Base-by-base conservation (phyloP, 768 basidiomycete genomes). In the Russula virescens region DNA sequence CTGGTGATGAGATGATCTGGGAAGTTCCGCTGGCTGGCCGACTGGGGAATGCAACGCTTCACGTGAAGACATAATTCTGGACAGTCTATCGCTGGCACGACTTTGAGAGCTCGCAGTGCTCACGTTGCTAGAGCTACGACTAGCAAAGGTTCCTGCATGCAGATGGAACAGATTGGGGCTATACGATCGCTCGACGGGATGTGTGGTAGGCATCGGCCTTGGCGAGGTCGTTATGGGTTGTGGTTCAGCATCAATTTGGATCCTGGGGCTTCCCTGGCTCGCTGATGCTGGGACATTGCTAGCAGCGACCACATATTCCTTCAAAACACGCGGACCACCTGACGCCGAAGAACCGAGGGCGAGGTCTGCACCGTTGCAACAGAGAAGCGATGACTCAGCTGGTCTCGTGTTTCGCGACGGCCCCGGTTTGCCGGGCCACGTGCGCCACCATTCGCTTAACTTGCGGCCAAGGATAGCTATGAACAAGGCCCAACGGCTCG, bases 81-180 rank as follows among this genome's bases (percentile, higher is more conserved):
- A 56, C 18, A 50, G 55, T 40, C 61, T 62, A 23, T 58, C 55
- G 38, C 56, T 52, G 35, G 62, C 45, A 28, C 53, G 53, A 5
- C 62, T 63, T 5, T 31, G 56, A 7, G 11, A 31, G 42, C 60
- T 61, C 19, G 48, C 8, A 40, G n/a, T 8, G 7, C n/a, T n/a
- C n/a, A n/a, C n/a, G n/a, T n/a, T n/a, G n/a, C n/a, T n/a, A n/a
- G 54, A 49, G 48, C 55, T 62, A 13, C 11, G 28, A 18, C 42
- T 31, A 18, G 21, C 0, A 14, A 0, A 16, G 16, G 1, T 10
- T 14, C 25, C n/a, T 4, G 13, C 21, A 9, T 40, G 16, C 1
- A 26, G 21, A 5, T 49, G 16, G 38, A 2, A 11, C 38, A 11
- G 8, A 38, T 38, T 38, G 38, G 10, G 38, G 13, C 38, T 14